A percentile compares a stretch with the other conserved stretches of the same genome.
Evolutionary conservation across 306 rosid species (phyloP).

Genomic region (Oxytropis ochrocephala): DNA sequence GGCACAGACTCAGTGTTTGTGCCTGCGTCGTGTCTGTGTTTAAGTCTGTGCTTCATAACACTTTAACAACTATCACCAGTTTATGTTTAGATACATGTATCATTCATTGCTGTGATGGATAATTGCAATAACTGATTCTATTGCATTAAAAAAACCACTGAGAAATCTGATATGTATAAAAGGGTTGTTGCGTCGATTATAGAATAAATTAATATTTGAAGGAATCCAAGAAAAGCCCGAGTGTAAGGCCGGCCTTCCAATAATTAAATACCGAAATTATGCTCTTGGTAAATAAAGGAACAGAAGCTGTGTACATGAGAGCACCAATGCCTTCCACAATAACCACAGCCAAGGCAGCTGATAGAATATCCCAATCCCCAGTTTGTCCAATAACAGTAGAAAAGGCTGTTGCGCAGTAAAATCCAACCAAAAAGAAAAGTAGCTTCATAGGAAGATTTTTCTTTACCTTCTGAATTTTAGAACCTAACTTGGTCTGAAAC

Average conservation of each 20-base stretch:
- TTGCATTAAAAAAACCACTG: constrained; percentile 12
- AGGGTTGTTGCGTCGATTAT: not conserved
- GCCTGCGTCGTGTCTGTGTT: too few species aligned
- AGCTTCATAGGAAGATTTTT: constrained; percentile 70
- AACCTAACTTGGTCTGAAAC: constrained; percentile 50
- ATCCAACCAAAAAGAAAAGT: constrained; percentile 77
- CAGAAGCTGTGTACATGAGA: constrained; percentile 69
- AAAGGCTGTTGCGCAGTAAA: constrained; percentile 90
- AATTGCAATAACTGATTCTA: not conserved
- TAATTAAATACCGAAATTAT: constrained; percentile 72
- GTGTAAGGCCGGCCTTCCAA: constrained; percentile 92
- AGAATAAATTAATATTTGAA: constrained; percentile 58
- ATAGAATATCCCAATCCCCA: constrained; percentile 96
- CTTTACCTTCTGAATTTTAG: constrained; percentile 53
- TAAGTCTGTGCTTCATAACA: too few species aligned
- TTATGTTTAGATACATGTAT: not conserved
- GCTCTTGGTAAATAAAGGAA: constrained; percentile 48
- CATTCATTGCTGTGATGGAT: not conserved
- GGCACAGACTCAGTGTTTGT: too few species aligned
- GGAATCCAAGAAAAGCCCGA: constrained; percentile 97
- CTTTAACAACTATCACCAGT: not conserved
- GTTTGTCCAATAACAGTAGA: constrained; percentile 97
- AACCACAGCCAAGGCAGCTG: constrained; percentile 83
- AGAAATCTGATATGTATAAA: constrained; percentile 18
- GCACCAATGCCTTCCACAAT: constrained; percentile 92